Evolutionary conservation across 371 early-diverging fungal species (phyloP).

Genomic region (Capillidium heterosporum): DNA sequence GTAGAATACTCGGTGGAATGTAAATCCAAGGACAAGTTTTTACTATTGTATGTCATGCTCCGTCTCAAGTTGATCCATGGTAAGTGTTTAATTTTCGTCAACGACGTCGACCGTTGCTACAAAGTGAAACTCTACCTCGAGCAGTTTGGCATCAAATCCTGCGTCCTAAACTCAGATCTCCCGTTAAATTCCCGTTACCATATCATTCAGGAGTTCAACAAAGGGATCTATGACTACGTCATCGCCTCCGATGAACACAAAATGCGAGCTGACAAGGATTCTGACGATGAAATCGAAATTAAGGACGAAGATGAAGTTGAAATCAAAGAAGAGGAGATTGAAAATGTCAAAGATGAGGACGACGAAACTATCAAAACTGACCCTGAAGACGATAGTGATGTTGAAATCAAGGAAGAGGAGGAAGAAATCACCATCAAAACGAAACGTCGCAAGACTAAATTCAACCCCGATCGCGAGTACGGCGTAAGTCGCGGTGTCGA

Average conservation of each 20-base stretch:
- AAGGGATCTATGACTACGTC: constrained; percentile 88
- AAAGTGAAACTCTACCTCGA: constrained; percentile 84
- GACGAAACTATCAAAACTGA: constrained; percentile 56
- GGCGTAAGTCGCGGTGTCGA: constrained; percentile 96
- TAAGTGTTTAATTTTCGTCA: constrained; percentile 85
- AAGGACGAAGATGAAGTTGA: constrained; percentile 11
- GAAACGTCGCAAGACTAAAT: constrained; percentile 14
- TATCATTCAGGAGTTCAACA: constrained; percentile 91
- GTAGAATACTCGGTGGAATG: constrained; percentile 64
- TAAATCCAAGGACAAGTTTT: constrained; percentile 70
- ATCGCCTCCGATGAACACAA: constrained; percentile 88
- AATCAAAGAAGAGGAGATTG: constrained; percentile 37
- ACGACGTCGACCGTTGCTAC: constrained; percentile 82
- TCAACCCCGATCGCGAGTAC: constrained; percentile 63
- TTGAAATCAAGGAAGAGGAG: constrained; percentile 14
- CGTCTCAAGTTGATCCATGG: constrained; percentile 76
- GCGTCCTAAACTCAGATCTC: constrained; percentile 84
- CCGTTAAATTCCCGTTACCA: constrained; percentile 84
- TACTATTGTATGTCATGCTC: constrained; percentile 73
- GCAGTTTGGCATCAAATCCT: constrained; percentile 79
- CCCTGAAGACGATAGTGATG: constrained; percentile 34
- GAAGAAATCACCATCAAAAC: constrained; percentile 1
- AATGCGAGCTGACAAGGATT: constrained; percentile 47
- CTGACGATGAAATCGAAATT: constrained; percentile 25
- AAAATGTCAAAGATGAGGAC: constrained; percentile 89